Evolutionary conservation across 2,329 filamentous ascomycete species (phyloP).

Genomic region (Arthrinium puccinioides): DNA sequence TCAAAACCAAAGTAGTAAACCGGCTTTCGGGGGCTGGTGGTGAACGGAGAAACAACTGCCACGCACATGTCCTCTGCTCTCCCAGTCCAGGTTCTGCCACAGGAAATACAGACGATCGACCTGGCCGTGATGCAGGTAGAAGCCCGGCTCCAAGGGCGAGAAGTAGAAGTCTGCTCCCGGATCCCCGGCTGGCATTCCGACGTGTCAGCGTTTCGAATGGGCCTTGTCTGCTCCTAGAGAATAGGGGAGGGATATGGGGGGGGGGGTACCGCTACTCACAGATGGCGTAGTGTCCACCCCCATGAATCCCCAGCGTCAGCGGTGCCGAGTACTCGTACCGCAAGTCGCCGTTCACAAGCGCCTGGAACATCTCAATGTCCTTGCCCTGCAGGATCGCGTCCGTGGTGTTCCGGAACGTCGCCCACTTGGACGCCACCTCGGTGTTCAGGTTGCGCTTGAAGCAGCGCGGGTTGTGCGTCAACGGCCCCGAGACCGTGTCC

Average conservation of each 20-base stretch:
- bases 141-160: conserved; percentile 36
- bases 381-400: conserved; percentile 27
- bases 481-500: conserved; percentile 17
- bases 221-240: no score
- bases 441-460: conserved; percentile 33
- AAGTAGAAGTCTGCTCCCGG: conserved; percentile 37
- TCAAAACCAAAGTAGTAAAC: no score
- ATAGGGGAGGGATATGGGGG: no score
- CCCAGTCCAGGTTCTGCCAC: conserved; percentile 39
- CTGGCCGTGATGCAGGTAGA: conserved; percentile 37
- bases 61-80: no score
- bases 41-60: no score
- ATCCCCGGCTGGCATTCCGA: conserved; percentile 38
- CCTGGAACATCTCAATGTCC: conserved; percentile 31
- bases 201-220: no score
- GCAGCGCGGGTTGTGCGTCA: conserved; percentile 33
- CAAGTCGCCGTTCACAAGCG: conserved; percentile 30
- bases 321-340: conserved; percentile 16
- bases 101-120: conserved; percentile 41
- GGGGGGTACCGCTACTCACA: no score
- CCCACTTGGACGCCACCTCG: conserved; percentile 17
- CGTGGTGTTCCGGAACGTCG: conserved; percentile 24
- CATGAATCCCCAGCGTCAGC: conserved; percentile 21
- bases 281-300: conserved; percentile 27
- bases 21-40: no score